Evolutionary conservation across 306 rosid genomes (phyloP).

Genomic region (Ormosia semicastrata): DNA sequence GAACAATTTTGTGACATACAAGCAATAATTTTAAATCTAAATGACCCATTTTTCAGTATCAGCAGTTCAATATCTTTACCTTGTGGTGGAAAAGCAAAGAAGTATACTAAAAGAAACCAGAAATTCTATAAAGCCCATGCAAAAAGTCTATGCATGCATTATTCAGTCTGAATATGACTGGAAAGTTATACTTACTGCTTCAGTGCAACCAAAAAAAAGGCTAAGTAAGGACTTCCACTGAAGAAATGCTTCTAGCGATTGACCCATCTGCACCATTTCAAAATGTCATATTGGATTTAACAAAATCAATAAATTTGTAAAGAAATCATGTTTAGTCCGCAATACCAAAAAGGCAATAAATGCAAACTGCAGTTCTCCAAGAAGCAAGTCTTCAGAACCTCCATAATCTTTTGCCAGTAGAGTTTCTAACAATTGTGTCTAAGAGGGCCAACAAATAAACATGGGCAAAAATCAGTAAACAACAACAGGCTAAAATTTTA

Average conservation of each 20-base stretch:
- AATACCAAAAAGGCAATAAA: constrained; percentile 76
- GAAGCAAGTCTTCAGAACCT: constrained; percentile 79
- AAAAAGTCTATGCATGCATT: constrained; percentile 14
- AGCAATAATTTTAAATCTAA: neutral
- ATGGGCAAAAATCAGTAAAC: constrained; percentile 18
- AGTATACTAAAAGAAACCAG: constrained; percentile 2
- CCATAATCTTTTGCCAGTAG: constrained; percentile 66
- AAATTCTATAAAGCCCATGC: neutral
- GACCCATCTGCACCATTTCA: constrained; percentile 77
- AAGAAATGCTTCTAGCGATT: constrained; percentile 87
- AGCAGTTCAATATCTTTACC: neutral
- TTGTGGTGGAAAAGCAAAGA: constrained; percentile 5
- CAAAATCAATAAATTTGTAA: neutral
- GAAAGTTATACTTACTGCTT: constrained; percentile 69
- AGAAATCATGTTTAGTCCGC: neutral
- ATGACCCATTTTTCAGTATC: neutral
- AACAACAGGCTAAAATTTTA: neutral
- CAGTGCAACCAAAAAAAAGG: constrained; percentile 82
- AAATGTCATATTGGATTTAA: constrained; percentile 23
- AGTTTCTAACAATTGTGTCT: constrained; percentile 82
- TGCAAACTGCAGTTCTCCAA: constrained; percentile 91
- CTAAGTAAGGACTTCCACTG: constrained; percentile 86
- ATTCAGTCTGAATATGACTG: constrained; percentile 10
- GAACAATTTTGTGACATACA: neutral
- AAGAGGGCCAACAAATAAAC: constrained; percentile 24